Base-by-base conservation (phyloP, 2,329 filamentous ascomycete species). In the Trichoderma sp. region DNA sequence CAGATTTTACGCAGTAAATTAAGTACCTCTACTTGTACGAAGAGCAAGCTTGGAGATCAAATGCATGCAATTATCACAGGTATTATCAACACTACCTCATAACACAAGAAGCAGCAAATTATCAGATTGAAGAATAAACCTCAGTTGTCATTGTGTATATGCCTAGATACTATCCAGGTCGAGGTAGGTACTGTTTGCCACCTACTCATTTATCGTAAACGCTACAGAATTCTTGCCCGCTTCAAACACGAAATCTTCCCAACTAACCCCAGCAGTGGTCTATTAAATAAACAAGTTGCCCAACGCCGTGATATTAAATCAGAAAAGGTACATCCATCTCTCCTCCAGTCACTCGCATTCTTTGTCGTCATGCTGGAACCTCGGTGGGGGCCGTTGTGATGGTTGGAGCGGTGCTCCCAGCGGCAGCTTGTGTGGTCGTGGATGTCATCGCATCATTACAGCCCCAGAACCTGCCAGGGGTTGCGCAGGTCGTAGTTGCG, bases 381-480 rank as follows among this genome's bases (percentile, higher is more conserved):
- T 75, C 73, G 2, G 80, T 79, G 5, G 83, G 78, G 6, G 76
- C 75, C n/a, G 76, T 73, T 3, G 79, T 80, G 43, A 79, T 77
- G 1, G 76, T 73, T 12, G 78, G 78, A 3, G 79, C 76, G 2
- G 75, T 64, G 30, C 76, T 75, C 26, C 50, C 68, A 30, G 61
- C 36, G 20, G 61, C 34, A 3, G 86, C 84, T 80, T 83, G 86
- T 78, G 87, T 85, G 55, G 81, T 74, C 6, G 68, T 59, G 8
- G 59, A 85, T 88, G 26, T 80, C 80, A 1, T 80, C 79, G 64
- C 34, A 43, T 75, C 61, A 73, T 76, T 26, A 74, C 88, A 90
- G 3, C 88, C 88, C 84, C 86, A 89, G 76, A 90, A 87, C 58
- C 81, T 78, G 7, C 88, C 88, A 1, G 88, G 88, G 3, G 83